Evolutionary conservation across 2,329 filamentous ascomycete species (phyloP).

Genomic region (Escovopsis sp.): DNA sequence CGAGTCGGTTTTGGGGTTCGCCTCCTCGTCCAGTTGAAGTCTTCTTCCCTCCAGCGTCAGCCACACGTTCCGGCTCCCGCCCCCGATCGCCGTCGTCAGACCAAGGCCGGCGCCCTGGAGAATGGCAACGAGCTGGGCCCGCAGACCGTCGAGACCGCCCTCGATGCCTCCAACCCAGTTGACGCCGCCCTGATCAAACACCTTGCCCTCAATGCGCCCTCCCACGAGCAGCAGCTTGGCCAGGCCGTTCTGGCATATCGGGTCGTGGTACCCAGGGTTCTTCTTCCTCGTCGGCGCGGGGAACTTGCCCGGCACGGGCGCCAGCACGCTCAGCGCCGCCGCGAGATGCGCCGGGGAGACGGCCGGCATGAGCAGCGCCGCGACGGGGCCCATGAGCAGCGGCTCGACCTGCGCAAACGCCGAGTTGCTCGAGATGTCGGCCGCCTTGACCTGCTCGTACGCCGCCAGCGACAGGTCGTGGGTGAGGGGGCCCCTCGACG

Average conservation of each 20-base stretch:
- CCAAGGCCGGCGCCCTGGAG: slow-evolving; percentile 68
- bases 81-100: slow-evolving; percentile 65
- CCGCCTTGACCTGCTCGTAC: slow-evolving; percentile 30
- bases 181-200: slow-evolving; percentile 62
- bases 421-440: slow-evolving; percentile 22
- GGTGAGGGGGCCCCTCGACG: slow-evolving; percentile 19
- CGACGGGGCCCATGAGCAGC: slow-evolving; percentile 68
- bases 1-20: slow-evolving; percentile 5
- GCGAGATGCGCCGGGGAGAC: slow-evolving; percentile 77
- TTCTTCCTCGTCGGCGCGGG: slow-evolving; percentile 62
- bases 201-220: slow-evolving; percentile 70
- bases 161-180: slow-evolving; percentile 57
- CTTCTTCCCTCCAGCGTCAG: slow-evolving; percentile 74
- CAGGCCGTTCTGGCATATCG: slow-evolving; percentile 61
- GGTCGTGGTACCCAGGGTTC: slow-evolving; percentile 70
- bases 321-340: slow-evolving; percentile 62
- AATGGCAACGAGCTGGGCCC: slow-evolving; percentile 66
- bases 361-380: slow-evolving; percentile 62
- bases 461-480: slow-evolving; percentile 41
- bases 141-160: slow-evolving; percentile 66
- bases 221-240: slow-evolving; percentile 80
- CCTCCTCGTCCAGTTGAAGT: slow-evolving; percentile 57
- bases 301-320: slow-evolving; percentile 58
- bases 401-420: slow-evolving; percentile 50
- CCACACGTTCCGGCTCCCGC: slow-evolving; percentile 68